Conservation (phyloP, 129 eudicot genomes). For the Cynara cardunculus region DNA sequence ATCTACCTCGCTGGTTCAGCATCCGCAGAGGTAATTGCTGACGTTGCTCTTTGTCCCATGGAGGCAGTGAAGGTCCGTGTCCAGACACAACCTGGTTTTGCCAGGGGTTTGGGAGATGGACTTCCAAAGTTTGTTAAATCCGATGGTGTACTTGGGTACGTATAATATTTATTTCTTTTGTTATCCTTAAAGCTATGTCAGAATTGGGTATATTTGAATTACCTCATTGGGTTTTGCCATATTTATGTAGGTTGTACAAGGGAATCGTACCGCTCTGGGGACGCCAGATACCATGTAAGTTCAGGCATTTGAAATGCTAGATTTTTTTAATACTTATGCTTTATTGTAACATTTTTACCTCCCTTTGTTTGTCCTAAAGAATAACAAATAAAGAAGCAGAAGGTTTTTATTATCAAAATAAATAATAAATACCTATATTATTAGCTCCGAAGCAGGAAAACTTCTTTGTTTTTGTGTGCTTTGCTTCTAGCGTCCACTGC, state of each 20-base stretch:
- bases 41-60: slow-evolving; percentile 78
- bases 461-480: neutral
- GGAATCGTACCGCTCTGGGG: slow-evolving; percentile 95
- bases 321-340: neutral
- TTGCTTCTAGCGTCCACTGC: neutral
- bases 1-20: slow-evolving; percentile 93
- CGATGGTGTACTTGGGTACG: slow-evolving; percentile 84
- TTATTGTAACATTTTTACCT: neutral
- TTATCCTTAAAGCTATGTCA: neutral
- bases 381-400: neutral
- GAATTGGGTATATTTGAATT: neutral
- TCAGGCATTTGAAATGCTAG: neutral
- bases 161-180: neutral
- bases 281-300: slow-evolving; percentile 93
- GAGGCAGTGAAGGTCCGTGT: slow-evolving; percentile 95
- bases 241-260: slow-evolving; percentile 66
- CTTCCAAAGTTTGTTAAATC: slow-evolving; percentile 79
- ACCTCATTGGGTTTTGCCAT: neutral
- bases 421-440: neutral
- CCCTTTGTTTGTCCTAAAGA: neutral
- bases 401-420: neutral
- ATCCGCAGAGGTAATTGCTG: slow-evolving; percentile 90
- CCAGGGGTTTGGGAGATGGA: slow-evolving; percentile 84
- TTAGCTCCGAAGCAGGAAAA: neutral
- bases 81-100: slow-evolving; percentile 96